phyloP scores from a whole-genome alignment of 441 rosid species.

The Corymbia citriodora region DNA sequence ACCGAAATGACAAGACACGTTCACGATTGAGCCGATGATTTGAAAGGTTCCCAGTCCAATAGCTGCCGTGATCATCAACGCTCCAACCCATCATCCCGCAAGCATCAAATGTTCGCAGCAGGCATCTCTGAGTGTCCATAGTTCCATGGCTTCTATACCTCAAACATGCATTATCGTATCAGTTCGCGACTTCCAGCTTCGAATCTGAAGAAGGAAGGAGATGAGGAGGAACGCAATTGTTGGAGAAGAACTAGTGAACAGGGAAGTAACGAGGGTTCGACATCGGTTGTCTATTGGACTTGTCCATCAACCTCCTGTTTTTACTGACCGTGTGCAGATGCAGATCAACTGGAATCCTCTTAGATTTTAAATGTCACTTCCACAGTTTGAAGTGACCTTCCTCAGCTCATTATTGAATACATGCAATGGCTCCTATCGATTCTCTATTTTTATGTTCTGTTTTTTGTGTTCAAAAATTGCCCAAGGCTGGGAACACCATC shows the following conservation, averaged over 20 bases:
- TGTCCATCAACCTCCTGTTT: neutral
- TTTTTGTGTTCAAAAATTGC: neutral
- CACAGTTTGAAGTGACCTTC: neutral
- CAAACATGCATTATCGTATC: neutral
- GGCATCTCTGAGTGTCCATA: neutral
- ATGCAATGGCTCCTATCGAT: neutral
- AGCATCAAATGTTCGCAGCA: neutral
- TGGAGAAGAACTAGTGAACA: neutral
- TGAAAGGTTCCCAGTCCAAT: neutral
- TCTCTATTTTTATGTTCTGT: neutral
- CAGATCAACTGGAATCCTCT: neutral
- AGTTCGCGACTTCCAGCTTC: neutral
- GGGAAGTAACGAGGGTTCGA: neutral
- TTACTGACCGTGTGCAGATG: neutral
- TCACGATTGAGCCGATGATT: neutral
- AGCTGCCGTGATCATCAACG: neutral
- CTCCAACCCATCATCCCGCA: neutral
- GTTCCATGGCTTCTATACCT: neutral
- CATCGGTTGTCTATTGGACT: neutral
- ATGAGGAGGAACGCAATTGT: neutral
- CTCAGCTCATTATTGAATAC: neutral
- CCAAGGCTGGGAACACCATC: neutral
- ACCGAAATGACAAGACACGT: neutral
- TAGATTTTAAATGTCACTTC: neutral
- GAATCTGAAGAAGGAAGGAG: neutral